Evolutionary conservation across 345 rosid genomes (phyloP), one percentile per base, ranked within the genome.

Genomic region (Sapria himalayana): DNA sequence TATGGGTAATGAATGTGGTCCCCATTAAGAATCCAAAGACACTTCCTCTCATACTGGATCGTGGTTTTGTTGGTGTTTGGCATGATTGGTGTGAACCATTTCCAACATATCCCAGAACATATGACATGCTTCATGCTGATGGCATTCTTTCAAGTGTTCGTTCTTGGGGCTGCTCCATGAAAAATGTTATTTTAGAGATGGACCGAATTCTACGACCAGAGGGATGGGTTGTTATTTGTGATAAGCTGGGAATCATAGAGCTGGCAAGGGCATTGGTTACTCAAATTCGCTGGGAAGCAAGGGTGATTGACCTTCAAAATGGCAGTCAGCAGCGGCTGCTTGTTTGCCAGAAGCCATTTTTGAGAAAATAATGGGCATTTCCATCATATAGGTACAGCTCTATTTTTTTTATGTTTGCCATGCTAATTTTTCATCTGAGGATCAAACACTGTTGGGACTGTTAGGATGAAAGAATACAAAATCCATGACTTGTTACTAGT

Each of bases 1-100:
- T 65, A 19, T 89, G 99, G 99, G 76, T 80, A 38, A 89, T 89
- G 99, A 89, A 84, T 48, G 95, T 84, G 29, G 85, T 89, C 19
- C 99, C 99, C 15, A 68, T 77, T 45, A 66, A 65, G 48, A 66
- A 74, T 22, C 81, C 35, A 37, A 68, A 74, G 39, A 77, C 86
- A 10, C 92, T 89, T 62, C 80, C 99, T 41, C 65, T 89, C 48
- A 74, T 89, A 54, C 71, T 84, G 50, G 86, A 84, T 49, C 84
- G 55, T 46, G 99, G 99, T 24, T 77, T 72, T 50, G 70, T 84
- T 12, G 99, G 95, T 65, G 95, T 77, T 63, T 29, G 76, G 41
- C 99, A 89, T 47, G 84, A 89, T 53, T 89, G 99, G 99, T 89
- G 99, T 55, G 95, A 89, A 60, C 78, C 95, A 27, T 89, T 89